Base-by-base conservation (phyloP, 352 stramenopile genomes). In the Phytophthora syringae region DNA sequence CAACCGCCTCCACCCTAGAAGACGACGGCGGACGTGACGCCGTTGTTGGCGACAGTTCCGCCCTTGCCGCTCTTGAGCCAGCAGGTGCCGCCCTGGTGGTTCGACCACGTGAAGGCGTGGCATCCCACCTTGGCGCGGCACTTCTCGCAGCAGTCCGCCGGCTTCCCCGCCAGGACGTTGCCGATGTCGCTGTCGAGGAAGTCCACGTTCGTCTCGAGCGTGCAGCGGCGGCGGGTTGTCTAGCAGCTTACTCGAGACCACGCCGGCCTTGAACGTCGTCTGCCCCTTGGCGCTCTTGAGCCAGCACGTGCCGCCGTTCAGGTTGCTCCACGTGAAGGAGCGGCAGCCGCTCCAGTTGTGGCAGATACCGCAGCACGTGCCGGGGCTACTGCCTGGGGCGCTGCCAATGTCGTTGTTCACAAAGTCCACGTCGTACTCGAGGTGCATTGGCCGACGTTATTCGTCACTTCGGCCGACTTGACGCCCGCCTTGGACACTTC, bases 261-360 rank as follows among this genome's bases (percentile, higher is more conserved):
- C 68, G n/a, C 66, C 66, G 0, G 36, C 4, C 52, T 72, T 67
- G 32, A 7, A 12, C 20, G 39, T n/a, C 0, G 43, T 61, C 7
- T 63, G 18, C 5, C 67, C 72, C 30, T 55, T 66, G 20, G 30
- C 37, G 0, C 48, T 77, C 74, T 82, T 82, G 16, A 79, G 54
- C 64, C 72, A 82, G 63, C 74, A 82, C 3, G 67, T 82, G 39
- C 70, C 74, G 42, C 74, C 70, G 27, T 82, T 82, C n/a, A 22
- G 9, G 48, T 72, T 63, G 36, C 63, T 77, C 71, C 72, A 80
- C 30, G 69, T 52, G 58, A 67, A 81, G 2, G 69, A 68, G 25
- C 62, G 58, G 40, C 70, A 78, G 45, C 65, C 65, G 55, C 52
- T 75, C 57, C 62, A 70, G 62, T 69, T 72, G 40, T 70, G 28